Percentiles rank a stretch among this genome's conserved stretches.
phyloP scores from a whole-genome alignment of 371 early-diverging fungal genomes.

The Aphelidium insulamus region DNA sequence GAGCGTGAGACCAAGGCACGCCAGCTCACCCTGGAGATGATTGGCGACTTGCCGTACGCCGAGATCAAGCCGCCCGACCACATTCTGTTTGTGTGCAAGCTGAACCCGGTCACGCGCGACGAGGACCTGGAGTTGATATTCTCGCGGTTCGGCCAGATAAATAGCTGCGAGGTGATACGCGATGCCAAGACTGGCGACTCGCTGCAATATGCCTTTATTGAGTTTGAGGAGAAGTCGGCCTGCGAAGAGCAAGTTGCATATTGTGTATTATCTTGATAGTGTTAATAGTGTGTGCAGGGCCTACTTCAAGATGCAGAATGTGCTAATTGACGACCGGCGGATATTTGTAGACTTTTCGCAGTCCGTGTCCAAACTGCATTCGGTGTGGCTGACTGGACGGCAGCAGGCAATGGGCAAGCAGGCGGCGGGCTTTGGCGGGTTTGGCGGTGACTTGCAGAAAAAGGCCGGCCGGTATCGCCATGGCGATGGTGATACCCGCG shows the following conservation, averaged over 20 bases:
- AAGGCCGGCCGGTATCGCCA: slow-evolving; percentile 19
- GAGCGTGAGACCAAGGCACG: slow-evolving; percentile 64
- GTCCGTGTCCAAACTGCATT: slow-evolving; percentile 66
- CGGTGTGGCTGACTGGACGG: slow-evolving; percentile 35
- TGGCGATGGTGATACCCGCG: slow-evolving; percentile 19
- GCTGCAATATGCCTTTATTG: slow-evolving; percentile 84
- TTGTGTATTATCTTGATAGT: background rate
- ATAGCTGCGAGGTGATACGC: slow-evolving; percentile 75
- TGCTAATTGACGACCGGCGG: slow-evolving; percentile 84
- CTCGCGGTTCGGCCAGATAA: slow-evolving; percentile 69
- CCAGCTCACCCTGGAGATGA: slow-evolving; percentile 88
- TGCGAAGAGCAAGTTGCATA: slow-evolving; percentile 39
- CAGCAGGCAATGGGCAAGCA: slow-evolving; percentile 4
- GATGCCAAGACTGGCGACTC: slow-evolving; percentile 67
- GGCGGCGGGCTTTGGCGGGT: slow-evolving; percentile 12
- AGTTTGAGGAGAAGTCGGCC: slow-evolving; percentile 63
- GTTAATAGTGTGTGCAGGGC: slow-evolving; percentile 15
- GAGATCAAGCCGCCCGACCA: slow-evolving; percentile 93
- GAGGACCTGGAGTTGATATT: slow-evolving; percentile 86
- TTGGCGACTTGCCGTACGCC: slow-evolving; percentile 90
- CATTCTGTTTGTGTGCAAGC: slow-evolving; percentile 83
- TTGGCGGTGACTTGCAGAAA: slow-evolving; percentile 20
- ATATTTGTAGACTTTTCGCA: slow-evolving; percentile 96
- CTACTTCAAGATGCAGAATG: slow-evolving; percentile 77
- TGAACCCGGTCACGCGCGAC: slow-evolving; percentile 77